Evolutionary conservation across 1,284 basidiomycete species (phyloP).

Genomic region (Salmacisia buchloeana): DNA sequence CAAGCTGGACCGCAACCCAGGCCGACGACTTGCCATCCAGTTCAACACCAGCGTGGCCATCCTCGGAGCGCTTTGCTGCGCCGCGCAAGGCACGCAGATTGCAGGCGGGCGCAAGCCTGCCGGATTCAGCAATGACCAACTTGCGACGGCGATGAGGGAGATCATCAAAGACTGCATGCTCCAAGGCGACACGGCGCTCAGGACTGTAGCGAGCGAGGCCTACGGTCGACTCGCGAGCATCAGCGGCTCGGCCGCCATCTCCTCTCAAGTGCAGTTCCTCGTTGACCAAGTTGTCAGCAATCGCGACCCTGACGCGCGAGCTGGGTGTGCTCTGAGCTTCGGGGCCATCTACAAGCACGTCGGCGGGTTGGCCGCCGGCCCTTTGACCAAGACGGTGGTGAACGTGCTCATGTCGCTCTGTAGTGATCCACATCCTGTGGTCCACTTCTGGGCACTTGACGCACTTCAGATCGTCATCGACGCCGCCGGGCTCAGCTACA

Average conservation of each 20-base stretch:
- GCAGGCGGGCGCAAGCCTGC: conserved; percentile 26
- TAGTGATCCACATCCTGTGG: conserved; percentile 91
- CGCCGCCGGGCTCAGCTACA: conserved; percentile 84
- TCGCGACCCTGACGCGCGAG: conserved; percentile 83
- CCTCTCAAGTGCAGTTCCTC: conserved; percentile 79
- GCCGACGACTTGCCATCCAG: conserved; percentile 77
- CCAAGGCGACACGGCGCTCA: conserved; percentile 71
- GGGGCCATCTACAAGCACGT: conserved; percentile 90
- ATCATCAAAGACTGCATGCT: conserved; percentile 79
- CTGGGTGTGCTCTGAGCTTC: conserved; percentile 88
- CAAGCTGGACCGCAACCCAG: conserved; percentile 81
- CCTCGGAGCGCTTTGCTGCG: conserved; percentile 63
- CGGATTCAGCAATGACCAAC: conserved; percentile 58
- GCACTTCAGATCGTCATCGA: conserved; percentile 82
- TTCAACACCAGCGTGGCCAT: conserved; percentile 79
- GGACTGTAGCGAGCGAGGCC: conserved; percentile 77
- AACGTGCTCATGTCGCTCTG: conserved; percentile 92
- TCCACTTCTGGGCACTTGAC: conserved; percentile 86
- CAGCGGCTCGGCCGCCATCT: conserved; percentile 77
- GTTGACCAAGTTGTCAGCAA: conserved; percentile 96
- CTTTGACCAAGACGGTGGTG: conserved; percentile 89
- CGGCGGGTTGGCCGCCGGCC: conserved; percentile 85
- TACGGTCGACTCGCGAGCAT: conserved; percentile 81
- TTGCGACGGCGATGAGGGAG: conserved; percentile 65
- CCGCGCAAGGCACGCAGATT: conserved; percentile 22